A percentile compares a stretch with the other conserved stretches of the same genome.
Conservation (phyloP, 2,329 filamentous ascomycete genomes). For the Aspergillus amoenus region DNA sequence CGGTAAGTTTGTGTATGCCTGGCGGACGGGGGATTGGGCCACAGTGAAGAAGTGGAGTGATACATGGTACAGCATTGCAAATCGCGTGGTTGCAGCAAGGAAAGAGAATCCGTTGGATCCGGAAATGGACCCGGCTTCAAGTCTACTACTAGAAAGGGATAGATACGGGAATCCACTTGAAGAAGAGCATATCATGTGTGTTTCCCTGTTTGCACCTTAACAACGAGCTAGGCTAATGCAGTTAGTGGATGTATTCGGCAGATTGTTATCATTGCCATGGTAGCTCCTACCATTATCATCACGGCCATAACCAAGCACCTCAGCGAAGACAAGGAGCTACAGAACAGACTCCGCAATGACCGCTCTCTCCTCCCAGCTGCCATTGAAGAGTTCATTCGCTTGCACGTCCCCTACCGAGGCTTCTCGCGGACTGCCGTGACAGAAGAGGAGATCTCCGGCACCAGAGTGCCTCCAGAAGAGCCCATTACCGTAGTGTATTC, state of each 20-base stretch:
- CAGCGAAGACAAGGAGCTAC: neutral
- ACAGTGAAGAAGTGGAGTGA: neutral
- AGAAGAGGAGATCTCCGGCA: neutral
- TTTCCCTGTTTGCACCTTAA: too few relatives aligned
- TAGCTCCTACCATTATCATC: neutral
- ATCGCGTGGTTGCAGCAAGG: neutral
- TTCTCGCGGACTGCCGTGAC: neutral
- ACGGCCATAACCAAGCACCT: neutral
- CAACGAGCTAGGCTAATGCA: neutral
- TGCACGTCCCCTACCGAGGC: neutral
- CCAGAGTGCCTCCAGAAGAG: neutral
- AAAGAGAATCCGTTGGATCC: neutral
- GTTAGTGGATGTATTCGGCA: neutral
- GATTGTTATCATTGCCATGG: neutral
- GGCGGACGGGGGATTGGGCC: neutral
- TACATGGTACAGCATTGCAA: neutral
- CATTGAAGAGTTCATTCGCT: neutral
- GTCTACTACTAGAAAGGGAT: neutral
- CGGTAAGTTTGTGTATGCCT: neutral
- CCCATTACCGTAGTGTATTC: neutral
- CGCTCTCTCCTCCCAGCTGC: neutral
- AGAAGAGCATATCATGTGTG: neutral
- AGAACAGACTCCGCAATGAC: neutral
- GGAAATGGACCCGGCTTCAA: neutral
- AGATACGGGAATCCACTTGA: neutral